A percentile compares a stretch with the other conserved stretches of the same genome.
phyloP scores from a whole-genome alignment of 2,329 filamentous ascomycete genomes.

The Lecanoromycetidae sp. region DNA sequence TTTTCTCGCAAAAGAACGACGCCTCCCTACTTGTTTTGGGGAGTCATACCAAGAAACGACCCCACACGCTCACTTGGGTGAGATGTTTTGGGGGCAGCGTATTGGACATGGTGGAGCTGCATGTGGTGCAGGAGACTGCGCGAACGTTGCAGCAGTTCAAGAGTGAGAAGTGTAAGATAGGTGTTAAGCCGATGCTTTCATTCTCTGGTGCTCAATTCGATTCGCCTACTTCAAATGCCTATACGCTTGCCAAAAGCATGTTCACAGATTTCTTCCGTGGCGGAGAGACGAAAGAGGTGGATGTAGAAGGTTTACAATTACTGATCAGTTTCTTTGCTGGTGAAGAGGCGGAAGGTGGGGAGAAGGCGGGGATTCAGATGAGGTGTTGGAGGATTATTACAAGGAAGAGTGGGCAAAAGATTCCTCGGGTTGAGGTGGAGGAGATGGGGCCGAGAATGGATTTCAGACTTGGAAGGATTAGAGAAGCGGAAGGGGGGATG shows the following conservation, averaged over 20 bases:
- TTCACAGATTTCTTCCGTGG: slow-evolving; percentile 87
- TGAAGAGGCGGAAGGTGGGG: slow-evolving; percentile 38
- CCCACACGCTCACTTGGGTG: slow-evolving; percentile 71
- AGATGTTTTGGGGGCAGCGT: slow-evolving; percentile 78
- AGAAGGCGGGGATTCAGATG: slow-evolving; percentile 43
- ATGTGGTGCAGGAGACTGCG: slow-evolving; percentile 64
- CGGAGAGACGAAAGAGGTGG: slow-evolving; percentile 65
- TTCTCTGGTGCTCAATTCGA: slow-evolving; percentile 86
- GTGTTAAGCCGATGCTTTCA: slow-evolving; percentile 78
- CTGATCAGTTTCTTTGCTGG: slow-evolving; percentile 70
- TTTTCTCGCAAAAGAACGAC: slow-evolving; percentile 95
- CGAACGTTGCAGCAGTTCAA: slow-evolving; percentile 64
- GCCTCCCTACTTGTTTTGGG: slow-evolving; percentile 74
- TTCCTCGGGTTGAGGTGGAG: slow-evolving; percentile 85
- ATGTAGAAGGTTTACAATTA: slow-evolving; percentile 91
- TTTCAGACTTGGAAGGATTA: slow-evolving; percentile 69
- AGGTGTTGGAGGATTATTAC: slow-evolving; percentile 79
- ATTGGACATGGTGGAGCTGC: slow-evolving; percentile 87
- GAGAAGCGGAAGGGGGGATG: slow-evolving; percentile 64
- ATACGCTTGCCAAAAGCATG: slow-evolving; percentile 75
- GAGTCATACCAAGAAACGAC: slow-evolving; percentile 85
- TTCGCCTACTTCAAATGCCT: slow-evolving; percentile 60
- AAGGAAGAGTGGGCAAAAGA: slow-evolving; percentile 70
- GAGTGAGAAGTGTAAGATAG: slow-evolving; percentile 45
- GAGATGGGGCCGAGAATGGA: slow-evolving; percentile 93